phyloP scores from a whole-genome alignment of 1,284 basidiomycete species.

The Entoloma clypeatum region DNA sequence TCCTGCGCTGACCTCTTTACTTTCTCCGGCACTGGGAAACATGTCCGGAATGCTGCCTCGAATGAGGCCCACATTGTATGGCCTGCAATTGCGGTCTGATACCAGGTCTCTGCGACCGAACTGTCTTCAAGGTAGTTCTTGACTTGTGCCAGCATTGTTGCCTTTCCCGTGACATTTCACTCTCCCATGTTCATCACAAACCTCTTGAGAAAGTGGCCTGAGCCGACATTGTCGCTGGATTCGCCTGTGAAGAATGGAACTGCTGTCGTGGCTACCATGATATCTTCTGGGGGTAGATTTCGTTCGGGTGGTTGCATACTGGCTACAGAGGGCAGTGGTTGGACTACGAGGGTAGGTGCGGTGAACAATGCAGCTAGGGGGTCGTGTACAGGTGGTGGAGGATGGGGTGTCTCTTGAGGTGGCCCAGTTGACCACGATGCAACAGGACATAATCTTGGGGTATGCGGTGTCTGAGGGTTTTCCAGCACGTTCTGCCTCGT shows the following conservation, averaged over 20 bases:
- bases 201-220: conserved; percentile 3
- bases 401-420: too few species aligned
- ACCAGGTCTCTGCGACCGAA: conserved; percentile 1
- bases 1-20: neutral
- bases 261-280: neutral
- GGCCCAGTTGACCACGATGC: too few species aligned
- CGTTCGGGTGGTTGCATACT: too few species aligned
- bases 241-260: conserved; percentile 4
- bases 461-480: too few species aligned
- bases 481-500: too few species aligned
- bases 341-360: too few species aligned
- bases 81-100: neutral
- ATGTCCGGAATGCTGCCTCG: neutral
- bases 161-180: neutral
- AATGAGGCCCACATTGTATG: neutral
- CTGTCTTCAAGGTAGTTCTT: neutral
- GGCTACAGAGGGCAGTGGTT: too few species aligned
- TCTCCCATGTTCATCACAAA: neutral
- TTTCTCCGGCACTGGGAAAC: conserved; percentile 1
- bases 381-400: too few species aligned
- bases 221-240: neutral
- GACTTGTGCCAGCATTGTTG: neutral
- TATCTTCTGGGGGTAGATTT: too few species aligned
- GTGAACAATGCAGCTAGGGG: too few species aligned
- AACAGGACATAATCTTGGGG: too few species aligned